Conservation (phyloP, 2,329 filamentous ascomycete species). For the Apiospora arundinis region DNA sequence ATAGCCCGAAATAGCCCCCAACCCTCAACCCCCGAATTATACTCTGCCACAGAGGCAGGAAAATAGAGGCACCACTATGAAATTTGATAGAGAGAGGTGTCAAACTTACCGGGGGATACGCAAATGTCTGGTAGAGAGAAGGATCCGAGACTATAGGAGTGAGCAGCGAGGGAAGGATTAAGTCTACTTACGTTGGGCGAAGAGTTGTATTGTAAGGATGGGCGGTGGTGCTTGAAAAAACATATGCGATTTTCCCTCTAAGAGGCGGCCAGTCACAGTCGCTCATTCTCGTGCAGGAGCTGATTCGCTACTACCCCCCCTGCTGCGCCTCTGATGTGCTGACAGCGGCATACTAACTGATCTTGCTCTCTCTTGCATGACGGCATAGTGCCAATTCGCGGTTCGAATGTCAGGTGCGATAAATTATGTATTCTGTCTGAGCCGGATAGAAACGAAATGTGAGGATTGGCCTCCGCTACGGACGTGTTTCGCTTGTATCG, state of each 20-base stretch:
- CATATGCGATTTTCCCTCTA: too few relatives aligned
- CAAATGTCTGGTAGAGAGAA: neutral
- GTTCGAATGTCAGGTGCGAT: too few relatives aligned
- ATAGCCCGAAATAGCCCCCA: conserved; percentile 4
- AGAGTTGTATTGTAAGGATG: neutral
- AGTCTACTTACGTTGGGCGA: neutral
- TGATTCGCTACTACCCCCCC: neutral
- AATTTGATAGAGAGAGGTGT: neutral
- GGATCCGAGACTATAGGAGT: neutral
- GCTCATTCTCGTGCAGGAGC: neutral
- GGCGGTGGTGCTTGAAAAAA: too few relatives aligned
- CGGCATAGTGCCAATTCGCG: neutral
- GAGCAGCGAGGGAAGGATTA: neutral
- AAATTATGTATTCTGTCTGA: neutral
- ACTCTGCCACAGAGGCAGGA: neutral
- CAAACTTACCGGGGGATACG: neutral
- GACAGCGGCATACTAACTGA: neutral
- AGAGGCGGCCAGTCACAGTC: neutral
- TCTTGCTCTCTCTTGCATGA: neutral
- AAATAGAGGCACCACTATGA: neutral
- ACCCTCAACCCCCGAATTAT: neutral
- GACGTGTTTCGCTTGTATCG: neutral
- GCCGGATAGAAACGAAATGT: neutral
- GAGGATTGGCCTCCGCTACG: neutral
- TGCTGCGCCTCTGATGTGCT: conserved; percentile 13